Conservation (phyloP, 108 stramenopile species). For the Asterionellopsis glacialis region DNA sequence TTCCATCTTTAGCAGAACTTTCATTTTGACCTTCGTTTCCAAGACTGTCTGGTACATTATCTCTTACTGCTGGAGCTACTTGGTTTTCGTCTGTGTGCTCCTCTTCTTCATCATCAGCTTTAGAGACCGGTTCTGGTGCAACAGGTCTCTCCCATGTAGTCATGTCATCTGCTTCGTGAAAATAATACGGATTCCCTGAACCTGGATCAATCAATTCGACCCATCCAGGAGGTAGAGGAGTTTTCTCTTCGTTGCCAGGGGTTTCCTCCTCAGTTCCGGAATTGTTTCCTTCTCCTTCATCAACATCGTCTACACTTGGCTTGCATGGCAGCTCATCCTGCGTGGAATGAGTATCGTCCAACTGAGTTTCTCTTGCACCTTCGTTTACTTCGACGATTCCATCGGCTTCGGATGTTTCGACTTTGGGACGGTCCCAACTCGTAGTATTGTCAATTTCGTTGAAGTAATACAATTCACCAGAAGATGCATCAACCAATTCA, state of each 20-base stretch:
- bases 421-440: slow-evolving; percentile 47
- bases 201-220: slow-evolving; percentile 22
- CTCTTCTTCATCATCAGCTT: neutral
- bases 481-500: slow-evolving; percentile 38
- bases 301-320: too few species aligned
- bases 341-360: too few species aligned
- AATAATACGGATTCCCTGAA: slow-evolving; percentile 33
- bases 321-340: too few species aligned
- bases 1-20: neutral
- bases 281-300: neutral
- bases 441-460: slow-evolving; percentile 29
- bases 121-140: neutral
- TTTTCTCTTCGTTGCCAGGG: neutral
- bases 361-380: neutral
- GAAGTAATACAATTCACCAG: slow-evolving; percentile 53
- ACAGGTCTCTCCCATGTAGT: slow-evolving; percentile 52
- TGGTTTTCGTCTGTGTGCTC: neutral
- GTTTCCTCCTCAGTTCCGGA: slow-evolving; percentile 1
- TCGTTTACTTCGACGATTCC: neutral
- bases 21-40: neutral
- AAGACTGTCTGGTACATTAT: too few species aligned
- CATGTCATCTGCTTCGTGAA: slow-evolving; percentile 34
- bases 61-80: neutral
- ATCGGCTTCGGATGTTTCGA: neutral
- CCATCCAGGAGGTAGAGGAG: slow-evolving; percentile 20